phyloP scores from a whole-genome alignment of 495 filamentous ascomycete genomes.

The Aspergillus haitiensis region DNA sequence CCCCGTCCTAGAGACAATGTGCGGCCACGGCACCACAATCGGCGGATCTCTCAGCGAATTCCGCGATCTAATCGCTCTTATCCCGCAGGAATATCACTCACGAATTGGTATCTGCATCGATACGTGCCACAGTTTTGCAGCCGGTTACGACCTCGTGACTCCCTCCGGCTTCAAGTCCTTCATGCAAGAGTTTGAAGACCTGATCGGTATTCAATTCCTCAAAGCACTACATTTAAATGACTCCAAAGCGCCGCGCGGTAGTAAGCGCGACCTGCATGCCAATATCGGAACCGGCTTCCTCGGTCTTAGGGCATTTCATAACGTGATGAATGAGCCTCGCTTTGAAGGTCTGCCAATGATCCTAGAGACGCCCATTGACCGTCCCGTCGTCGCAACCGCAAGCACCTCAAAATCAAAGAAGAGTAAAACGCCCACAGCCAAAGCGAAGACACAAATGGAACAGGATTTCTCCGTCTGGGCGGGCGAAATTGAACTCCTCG shows the following conservation, averaged over 20 bases:
- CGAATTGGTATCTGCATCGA: slow-evolving; percentile 96
- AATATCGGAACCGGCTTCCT: slow-evolving; percentile 95
- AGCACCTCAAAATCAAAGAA: slow-evolving; percentile 17
- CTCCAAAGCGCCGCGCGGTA: slow-evolving; percentile 79
- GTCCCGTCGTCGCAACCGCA: slow-evolving; percentile 23
- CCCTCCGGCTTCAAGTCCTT: slow-evolving; percentile 71
- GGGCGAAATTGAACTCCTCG: slow-evolving; percentile 83
- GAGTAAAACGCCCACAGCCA: slow-evolving; percentile 29
- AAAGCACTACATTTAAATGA: slow-evolving; percentile 91
- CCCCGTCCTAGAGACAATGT: slow-evolving; percentile 94
- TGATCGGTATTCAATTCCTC: slow-evolving; percentile 77
- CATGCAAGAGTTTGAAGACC: slow-evolving; percentile 71
- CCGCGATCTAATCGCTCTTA: slow-evolving; percentile 71
- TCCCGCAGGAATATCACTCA: slow-evolving; percentile 67
- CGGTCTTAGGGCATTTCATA: slow-evolving; percentile 85
- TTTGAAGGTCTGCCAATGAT: slow-evolving; percentile 86
- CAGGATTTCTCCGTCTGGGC: slow-evolving; percentile 80
- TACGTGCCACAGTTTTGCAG: slow-evolving; percentile 92
- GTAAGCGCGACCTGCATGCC: slow-evolving; percentile 81
- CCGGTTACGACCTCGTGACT: slow-evolving; percentile 84
- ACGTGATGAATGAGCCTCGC: slow-evolving; percentile 77
- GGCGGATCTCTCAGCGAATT: slow-evolving; percentile 84
- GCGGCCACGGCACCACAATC: slow-evolving; percentile 82
- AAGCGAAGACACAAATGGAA: slow-evolving; percentile 32
- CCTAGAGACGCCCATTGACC: slow-evolving; percentile 89